Conservation (phyloP, 768 basidiomycete species). For the Trametes gibbosa region DNA sequence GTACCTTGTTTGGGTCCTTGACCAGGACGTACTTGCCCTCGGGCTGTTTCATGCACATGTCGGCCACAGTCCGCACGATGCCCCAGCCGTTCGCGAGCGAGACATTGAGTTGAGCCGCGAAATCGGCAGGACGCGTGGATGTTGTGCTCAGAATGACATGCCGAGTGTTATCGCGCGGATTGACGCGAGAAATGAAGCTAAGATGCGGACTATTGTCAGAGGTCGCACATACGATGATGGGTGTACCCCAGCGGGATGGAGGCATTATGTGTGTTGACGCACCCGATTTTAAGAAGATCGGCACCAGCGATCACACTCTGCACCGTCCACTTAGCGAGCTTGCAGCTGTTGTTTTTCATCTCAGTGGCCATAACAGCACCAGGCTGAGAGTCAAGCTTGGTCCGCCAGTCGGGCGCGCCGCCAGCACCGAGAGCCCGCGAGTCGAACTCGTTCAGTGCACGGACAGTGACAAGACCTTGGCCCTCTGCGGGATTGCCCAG, state of each 20-base stretch:
- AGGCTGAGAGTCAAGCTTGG: constrained; percentile 93
- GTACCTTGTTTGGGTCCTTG: constrained; percentile 96
- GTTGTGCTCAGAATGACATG: constrained; percentile 95
- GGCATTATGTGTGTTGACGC: constrained; percentile 28
- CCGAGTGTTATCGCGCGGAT: constrained; percentile 90
- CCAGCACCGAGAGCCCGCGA: constrained; percentile 85
- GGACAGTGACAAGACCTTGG: constrained; percentile 83
- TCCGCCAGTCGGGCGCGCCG: constrained; percentile 97
- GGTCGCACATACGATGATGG: not conserved
- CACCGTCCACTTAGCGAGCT: constrained; percentile 96
- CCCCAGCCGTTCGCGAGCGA: constrained; percentile 98
- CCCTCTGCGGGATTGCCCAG: constrained; percentile 63
- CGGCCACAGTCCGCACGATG: constrained; percentile 92
- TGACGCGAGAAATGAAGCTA: constrained; percentile 93
- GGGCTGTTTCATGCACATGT: constrained; percentile 93
- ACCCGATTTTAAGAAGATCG: constrained; percentile 97
- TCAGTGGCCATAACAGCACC: constrained; percentile 98
- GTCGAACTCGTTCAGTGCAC: constrained; percentile 97
- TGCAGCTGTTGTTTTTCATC: constrained; percentile 99
- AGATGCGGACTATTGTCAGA: constrained; percentile 8
- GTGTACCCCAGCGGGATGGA: not conserved
- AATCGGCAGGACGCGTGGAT: constrained; percentile 91
- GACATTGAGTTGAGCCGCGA: constrained; percentile 92
- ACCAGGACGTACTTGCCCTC: constrained; percentile 98
- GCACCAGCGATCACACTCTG: constrained; percentile 94